These are phyloP conservation scores for Phytopythium vexans DNA, from an alignment of 352 stramenopile genomes.

Conservation along the genomic window DNA sequence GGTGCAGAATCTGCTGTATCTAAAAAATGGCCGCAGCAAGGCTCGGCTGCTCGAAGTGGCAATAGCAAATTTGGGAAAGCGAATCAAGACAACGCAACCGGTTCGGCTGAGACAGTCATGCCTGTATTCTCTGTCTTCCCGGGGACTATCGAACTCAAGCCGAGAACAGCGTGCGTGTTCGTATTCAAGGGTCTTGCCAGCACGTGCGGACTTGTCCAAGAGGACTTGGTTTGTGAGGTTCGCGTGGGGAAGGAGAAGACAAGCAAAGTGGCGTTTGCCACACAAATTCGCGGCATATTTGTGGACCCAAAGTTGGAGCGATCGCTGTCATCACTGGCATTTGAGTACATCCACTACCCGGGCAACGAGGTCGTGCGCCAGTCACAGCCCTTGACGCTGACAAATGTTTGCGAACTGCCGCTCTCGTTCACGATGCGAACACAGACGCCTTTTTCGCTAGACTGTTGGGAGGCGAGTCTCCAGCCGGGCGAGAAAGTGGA, in stretches of 20 bases:
- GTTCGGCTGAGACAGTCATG: conserved; percentile 21
- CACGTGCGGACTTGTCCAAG: conserved; percentile 52
- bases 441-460: conserved; percentile 89
- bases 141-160: conserved; percentile 90
- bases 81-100: background rate
- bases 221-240: conserved; percentile 90
- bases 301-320: conserved; percentile 85
- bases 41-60: too few relatives aligned
- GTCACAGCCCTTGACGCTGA: conserved; percentile 76
- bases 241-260: conserved; percentile 92
- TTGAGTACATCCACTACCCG: conserved; percentile 87
- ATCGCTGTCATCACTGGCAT: conserved; percentile 69
- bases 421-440: conserved; percentile 90
- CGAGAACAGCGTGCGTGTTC: conserved; percentile 92
- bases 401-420: conserved; percentile 85
- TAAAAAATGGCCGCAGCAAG: background rate
- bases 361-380: conserved; percentile 58
- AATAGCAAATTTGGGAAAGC: background rate
- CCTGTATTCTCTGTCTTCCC: conserved; percentile 90
- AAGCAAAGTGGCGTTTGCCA: conserved; percentile 85
- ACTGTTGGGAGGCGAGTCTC: conserved; percentile 88
- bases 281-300: conserved; percentile 87
- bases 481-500: conserved; percentile 71
- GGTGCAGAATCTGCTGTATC: background rate
- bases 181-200: conserved; percentile 87